Conservation (phyloP, 2,329 filamentous ascomycete species). For the Lecanicillium sp. region DNA sequence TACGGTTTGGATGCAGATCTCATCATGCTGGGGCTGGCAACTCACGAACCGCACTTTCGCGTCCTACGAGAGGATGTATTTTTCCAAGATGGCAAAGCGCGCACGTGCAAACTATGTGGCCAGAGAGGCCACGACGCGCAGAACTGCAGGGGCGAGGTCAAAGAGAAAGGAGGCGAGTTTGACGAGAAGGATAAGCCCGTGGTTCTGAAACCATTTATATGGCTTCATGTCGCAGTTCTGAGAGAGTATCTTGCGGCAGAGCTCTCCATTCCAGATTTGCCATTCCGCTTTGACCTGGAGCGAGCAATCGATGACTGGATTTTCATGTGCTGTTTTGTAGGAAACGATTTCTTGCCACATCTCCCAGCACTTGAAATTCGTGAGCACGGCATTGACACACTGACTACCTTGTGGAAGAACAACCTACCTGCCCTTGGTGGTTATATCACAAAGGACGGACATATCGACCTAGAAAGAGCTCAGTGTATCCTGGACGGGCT, state of each 20-base stretch:
- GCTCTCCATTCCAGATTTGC: constrained; percentile 72
- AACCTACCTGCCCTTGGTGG: constrained; percentile 88
- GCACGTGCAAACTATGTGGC: constrained; percentile 80
- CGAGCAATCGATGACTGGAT: constrained; percentile 96
- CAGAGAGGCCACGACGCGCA: constrained; percentile 86
- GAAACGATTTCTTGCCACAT: constrained; percentile 97
- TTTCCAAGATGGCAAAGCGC: constrained; percentile 75
- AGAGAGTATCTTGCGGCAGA: constrained; percentile 91
- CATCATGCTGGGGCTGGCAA: constrained; percentile 96
- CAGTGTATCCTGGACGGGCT: constrained; percentile 84
- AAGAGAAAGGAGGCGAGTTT: constrained; percentile 70
- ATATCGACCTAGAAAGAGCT: constrained; percentile 77
- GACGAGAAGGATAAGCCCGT: constrained; percentile 70
- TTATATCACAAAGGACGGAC: constrained; percentile 91
- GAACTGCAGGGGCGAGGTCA: constrained; percentile 72
- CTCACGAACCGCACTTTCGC: constrained; percentile 94
- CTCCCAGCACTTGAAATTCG: constrained; percentile 95
- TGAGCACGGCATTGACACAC: constrained; percentile 92
- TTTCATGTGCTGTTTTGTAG: constrained; percentile 98
- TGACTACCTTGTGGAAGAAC: constrained; percentile 95
- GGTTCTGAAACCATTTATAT: constrained; percentile 87
- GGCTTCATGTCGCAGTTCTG: constrained; percentile 88
- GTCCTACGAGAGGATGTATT: constrained; percentile 97
- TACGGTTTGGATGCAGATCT: constrained; percentile 96
- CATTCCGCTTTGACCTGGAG: constrained; percentile 88